A percentile compares a stretch with the other conserved stretches of the same genome.
These are phyloP conservation scores for Podila verticillata DNA, from an alignment of 192 early-diverging fungal species.

Conservation along the genomic window DNA sequence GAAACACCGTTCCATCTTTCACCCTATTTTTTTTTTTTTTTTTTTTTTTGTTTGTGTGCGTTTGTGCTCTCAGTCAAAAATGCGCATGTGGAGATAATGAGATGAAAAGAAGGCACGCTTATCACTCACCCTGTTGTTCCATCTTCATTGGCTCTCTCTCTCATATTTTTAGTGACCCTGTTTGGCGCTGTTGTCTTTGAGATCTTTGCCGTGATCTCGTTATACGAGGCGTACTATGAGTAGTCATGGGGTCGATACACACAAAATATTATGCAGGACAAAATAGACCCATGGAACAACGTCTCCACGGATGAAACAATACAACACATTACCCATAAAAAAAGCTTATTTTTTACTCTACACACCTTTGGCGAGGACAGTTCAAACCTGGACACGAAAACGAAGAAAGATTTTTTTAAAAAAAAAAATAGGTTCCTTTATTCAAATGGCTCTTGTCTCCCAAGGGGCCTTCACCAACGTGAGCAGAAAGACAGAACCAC, in stretches of 20 bases:
- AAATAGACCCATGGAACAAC: neutral
- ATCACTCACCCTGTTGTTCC: slow-evolving; percentile 4
- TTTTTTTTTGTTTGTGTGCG: slow-evolving; percentile 6
- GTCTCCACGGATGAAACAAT: neutral
- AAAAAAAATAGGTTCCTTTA: no score
- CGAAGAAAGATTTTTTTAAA: no score
- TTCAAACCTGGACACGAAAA: no score
- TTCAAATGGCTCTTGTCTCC: no score
- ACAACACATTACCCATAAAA: neutral
- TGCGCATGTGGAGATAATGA: no score
- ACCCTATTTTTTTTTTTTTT: neutral
- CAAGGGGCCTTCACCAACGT: no score
- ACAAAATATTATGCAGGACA: neutral
- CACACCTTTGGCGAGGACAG: no score
- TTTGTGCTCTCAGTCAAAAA: neutral
- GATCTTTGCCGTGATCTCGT: slow-evolving; percentile 80
- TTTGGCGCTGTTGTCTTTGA: slow-evolving; percentile 90
- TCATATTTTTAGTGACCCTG: slow-evolving; percentile 75
- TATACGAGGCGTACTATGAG: slow-evolving; percentile 64
- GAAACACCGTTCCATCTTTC: neutral
- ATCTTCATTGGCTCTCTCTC: slow-evolving; percentile 4
- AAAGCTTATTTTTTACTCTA: no score
- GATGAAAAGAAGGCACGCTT: no score
- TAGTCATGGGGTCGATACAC: slow-evolving; percentile 7
- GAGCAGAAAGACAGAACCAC: no score